Conservation (phyloP, 1,139 yeast genomes). For the Candida smagusa region DNA sequence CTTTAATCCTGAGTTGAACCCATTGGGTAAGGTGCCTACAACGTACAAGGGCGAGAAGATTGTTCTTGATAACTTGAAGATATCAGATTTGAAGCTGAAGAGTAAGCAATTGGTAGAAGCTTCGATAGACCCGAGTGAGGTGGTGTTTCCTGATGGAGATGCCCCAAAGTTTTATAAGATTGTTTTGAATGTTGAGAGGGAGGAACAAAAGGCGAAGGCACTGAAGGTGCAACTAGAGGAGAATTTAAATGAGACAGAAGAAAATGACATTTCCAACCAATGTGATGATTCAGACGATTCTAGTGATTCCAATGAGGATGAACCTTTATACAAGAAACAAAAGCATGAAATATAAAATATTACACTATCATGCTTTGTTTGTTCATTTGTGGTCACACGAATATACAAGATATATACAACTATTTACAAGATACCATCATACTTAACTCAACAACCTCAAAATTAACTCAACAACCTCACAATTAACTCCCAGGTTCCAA, state of each 20-base stretch:
- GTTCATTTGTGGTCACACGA: background rate
- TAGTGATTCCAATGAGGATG: background rate
- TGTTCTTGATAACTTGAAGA: background rate
- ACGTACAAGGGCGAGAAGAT: background rate
- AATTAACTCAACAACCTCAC: conserved; percentile 57
- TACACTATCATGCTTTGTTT: too few relatives aligned
- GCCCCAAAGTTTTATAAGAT: conserved; percentile 42
- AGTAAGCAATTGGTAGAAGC: background rate
- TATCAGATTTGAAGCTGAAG: background rate
- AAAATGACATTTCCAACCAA: conserved; percentile 2
- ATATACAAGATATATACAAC: conserved; percentile 1
- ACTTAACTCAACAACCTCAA: conserved; percentile 33
- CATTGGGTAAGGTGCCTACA: conserved; percentile 42
- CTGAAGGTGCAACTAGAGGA: conserved; percentile 3
- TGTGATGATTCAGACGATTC: background rate
- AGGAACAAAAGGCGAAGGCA: conserved; percentile 1
- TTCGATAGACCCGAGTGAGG: conserved; percentile 20
- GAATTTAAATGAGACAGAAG: conserved; percentile 4
- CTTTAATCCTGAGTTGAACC: conserved; percentile 47
- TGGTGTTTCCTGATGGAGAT: conserved; percentile 35
- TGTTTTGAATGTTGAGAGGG: conserved; percentile 28
- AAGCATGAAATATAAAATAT: too few relatives aligned
- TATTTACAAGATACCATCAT: conserved; percentile 6
- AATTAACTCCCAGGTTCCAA: conserved; percentile 97
- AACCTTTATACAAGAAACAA: background rate